These are phyloP conservation scores for Nicotiana otophora DNA, from an alignment of 257 asterid genomes.

Conservation along the genomic window DNA sequence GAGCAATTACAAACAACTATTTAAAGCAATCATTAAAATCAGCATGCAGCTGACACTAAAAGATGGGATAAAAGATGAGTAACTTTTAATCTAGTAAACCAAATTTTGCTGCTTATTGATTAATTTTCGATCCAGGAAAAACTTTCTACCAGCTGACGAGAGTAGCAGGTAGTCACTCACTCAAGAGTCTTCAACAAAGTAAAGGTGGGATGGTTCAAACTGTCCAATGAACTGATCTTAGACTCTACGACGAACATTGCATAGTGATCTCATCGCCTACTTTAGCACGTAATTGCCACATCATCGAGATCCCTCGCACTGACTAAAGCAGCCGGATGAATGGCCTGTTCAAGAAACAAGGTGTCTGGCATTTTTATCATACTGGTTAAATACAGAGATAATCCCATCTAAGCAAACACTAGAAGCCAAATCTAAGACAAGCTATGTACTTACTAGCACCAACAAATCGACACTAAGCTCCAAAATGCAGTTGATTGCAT, in stretches of 20 bases:
- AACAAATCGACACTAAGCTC: neutral
- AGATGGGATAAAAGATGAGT: neutral
- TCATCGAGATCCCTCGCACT: neutral
- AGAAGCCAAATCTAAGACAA: slow-evolving; percentile 5
- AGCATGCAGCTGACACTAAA: neutral
- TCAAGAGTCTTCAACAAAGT: neutral
- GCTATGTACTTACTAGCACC: slow-evolving; percentile 1
- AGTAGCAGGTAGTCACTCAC: neutral
- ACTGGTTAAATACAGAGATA: neutral
- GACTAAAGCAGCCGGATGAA: neutral
- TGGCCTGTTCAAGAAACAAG: slow-evolving; percentile 10
- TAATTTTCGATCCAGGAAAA: neutral
- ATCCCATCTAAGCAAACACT: neutral
- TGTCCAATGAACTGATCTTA: neutral
- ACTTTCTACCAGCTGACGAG: neutral
- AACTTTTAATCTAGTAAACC: neutral
- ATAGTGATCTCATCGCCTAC: neutral
- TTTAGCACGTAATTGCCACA: neutral
- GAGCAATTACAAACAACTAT: neutral
- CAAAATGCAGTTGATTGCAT: slow-evolving; percentile 1
- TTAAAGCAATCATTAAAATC: neutral
- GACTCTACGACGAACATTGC: neutral
- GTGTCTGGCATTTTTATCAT: neutral
- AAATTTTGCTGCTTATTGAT: neutral
- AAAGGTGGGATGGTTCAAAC: neutral